These are phyloP conservation scores for Botrytis aclada DNA, from an alignment of 2,329 filamentous ascomycete genomes.

Conservation along the genomic window DNA sequence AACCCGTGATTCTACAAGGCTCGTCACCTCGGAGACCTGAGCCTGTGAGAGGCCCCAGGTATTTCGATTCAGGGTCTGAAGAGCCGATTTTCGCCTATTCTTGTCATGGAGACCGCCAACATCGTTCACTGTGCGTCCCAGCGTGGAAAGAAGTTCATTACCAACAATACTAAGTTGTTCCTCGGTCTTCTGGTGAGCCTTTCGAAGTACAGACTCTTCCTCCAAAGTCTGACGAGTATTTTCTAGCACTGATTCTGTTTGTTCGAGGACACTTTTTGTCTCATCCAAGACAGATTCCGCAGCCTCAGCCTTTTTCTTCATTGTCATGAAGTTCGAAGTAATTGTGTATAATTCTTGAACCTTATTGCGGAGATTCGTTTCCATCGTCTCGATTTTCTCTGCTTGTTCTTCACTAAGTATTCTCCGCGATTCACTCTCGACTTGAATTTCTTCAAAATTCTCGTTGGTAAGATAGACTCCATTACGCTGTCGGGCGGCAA, in stretches of 20 bases:
- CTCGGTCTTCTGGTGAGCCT: slow-evolving; percentile 85
- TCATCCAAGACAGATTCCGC: slow-evolving; percentile 70
- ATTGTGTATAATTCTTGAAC: slow-evolving; percentile 86
- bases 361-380: slow-evolving; percentile 86
- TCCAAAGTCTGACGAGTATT: slow-evolving; percentile 72
- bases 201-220: slow-evolving; percentile 75
- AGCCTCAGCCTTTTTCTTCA: slow-evolving; percentile 87
- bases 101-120: slow-evolving; percentile 82
- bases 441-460: slow-evolving; percentile 84
- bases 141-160: slow-evolving; percentile 70
- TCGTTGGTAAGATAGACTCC: slow-evolving; percentile 92
- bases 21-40: slow-evolving; percentile 73
- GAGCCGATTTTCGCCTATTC: slow-evolving; percentile 76
- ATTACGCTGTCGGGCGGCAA: slow-evolving; percentile 87
- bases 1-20: slow-evolving; percentile 72
- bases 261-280: slow-evolving; percentile 76
- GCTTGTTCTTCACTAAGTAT: slow-evolving; percentile 91
- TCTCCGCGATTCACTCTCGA: slow-evolving; percentile 84
- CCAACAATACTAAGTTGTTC: slow-evolving; percentile 71
- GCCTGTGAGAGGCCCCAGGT: slow-evolving; percentile 75
- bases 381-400: slow-evolving; percentile 88
- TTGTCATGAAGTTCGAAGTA: slow-evolving; percentile 78
- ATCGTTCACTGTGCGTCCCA: slow-evolving; percentile 75
- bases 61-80: slow-evolving; percentile 75
- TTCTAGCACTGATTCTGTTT: slow-evolving; percentile 80